Conservation (phyloP, 345 rosid species). For the Schrenkiella parvula region DNA sequence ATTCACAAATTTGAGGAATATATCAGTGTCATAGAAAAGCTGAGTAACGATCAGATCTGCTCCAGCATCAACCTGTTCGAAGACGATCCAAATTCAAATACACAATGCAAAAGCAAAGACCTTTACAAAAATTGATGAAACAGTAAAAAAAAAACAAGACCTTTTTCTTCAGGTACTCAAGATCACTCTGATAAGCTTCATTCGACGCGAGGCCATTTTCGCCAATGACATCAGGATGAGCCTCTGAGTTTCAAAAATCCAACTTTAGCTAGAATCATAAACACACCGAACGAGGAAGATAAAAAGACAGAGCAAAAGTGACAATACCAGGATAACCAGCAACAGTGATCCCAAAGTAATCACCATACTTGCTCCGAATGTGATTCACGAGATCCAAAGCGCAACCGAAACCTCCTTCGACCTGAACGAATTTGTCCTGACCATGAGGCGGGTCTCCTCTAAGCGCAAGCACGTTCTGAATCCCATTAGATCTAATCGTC, state of each 20-base stretch:
- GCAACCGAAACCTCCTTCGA: conserved; percentile 87
- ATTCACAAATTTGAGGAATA: conserved; percentile 82
- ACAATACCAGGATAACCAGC: conserved; percentile 94
- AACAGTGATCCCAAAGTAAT: conserved; percentile 92
- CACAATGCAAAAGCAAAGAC: neutral
- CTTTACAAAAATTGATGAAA: neutral
- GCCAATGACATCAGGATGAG: conserved; percentile 82
- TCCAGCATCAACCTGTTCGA: conserved; percentile 87
- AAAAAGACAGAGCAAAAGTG: neutral
- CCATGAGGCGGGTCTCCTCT: conserved; percentile 99
- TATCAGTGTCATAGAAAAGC: conserved; percentile 84
- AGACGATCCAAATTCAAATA: neutral
- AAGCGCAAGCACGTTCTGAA: conserved; percentile 96
- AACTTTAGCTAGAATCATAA: neutral
- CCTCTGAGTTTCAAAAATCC: conserved; percentile 46
- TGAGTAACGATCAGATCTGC: conserved; percentile 89
- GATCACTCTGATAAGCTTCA: conserved; percentile 76
- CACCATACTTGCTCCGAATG: conserved; percentile 65
- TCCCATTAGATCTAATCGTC: conserved; percentile 79
- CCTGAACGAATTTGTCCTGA: conserved; percentile 92
- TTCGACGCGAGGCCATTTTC: conserved; percentile 56
- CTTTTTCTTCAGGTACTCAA: conserved; percentile 83
- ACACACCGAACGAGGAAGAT: neutral
- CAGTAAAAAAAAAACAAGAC: conserved; percentile 25
- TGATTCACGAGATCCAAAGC: conserved; percentile 94